phyloP scores from a whole-genome alignment of 805 yeast species.

The Martiniozyma abietophila region DNA sequence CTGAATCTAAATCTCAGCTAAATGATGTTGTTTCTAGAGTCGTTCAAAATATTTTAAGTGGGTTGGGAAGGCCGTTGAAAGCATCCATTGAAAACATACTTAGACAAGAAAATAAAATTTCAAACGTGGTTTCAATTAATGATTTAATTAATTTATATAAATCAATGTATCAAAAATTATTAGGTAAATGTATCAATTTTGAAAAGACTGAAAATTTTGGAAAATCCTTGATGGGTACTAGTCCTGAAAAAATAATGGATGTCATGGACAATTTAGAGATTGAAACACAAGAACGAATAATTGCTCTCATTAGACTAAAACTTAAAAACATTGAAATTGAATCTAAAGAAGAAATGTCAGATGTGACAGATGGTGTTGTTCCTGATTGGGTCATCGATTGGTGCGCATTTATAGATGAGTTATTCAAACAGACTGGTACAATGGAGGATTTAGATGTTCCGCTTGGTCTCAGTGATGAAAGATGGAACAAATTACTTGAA shows the following conservation, averaged over 20 bases:
- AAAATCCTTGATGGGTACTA: no score
- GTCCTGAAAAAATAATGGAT: no score
- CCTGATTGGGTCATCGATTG: constrained; percentile 80
- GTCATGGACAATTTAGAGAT: constrained; percentile 26
- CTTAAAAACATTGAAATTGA: constrained; percentile 26
- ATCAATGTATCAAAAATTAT: constrained; percentile 52
- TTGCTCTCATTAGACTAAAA: constrained; percentile 31
- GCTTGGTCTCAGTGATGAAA: constrained; percentile 29
- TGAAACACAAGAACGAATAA: constrained; percentile 31
- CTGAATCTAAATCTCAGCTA: constrained; percentile 13
- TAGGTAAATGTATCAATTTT: constrained; percentile 11
- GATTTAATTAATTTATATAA: constrained; percentile 60
- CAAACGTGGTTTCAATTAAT: constrained; percentile 47
- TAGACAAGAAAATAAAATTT: constrained; percentile 51
- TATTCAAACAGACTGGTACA: constrained; percentile 39
- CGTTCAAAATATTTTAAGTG: constrained; percentile 40
- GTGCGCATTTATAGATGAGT: constrained; percentile 47
- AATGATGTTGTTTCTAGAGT: constrained; percentile 26
- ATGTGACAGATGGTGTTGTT: constrained; percentile 40
- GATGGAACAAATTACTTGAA: constrained; percentile 29
- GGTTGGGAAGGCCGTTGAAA: constrained; percentile 51
- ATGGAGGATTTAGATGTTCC: no score
- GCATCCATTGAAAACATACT: constrained; percentile 61
- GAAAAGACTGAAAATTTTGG: background rate
- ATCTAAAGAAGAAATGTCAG: constrained; percentile 19